A percentile compares a stretch with the other conserved stretches of the same genome.
These are phyloP conservation scores for Suillus clintonianus DNA, from an alignment of 768 basidiomycete genomes.

Conservation along the genomic window DNA sequence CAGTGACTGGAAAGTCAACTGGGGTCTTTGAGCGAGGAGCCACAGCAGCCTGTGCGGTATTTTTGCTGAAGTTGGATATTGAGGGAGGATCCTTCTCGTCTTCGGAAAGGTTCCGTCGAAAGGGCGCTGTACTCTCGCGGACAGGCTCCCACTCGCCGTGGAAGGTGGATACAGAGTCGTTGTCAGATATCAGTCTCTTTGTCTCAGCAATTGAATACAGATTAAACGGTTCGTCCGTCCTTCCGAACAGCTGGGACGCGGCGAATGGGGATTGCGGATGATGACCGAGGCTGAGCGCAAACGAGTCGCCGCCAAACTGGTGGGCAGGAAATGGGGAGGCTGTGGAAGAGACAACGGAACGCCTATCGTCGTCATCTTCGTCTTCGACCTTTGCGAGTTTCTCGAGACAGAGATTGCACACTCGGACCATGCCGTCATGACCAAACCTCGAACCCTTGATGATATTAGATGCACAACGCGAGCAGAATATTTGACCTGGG, in stretches of 20 bases:
- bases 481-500: conserved; percentile 95
- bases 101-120: conserved; percentile 71
- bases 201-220: conserved; percentile 83
- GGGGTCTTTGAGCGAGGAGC: conserved; percentile 50
- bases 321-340: conserved; percentile 76
- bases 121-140: conserved; percentile 66
- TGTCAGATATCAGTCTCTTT: conserved; percentile 51
- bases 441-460: conserved; percentile 94
- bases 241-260: conserved; percentile 80
- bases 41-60: conserved; percentile 23
- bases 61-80: conserved; percentile 40
- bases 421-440: conserved; percentile 91
- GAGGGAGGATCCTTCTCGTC: conserved; percentile 67
- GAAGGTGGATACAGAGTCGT: conserved; percentile 53
- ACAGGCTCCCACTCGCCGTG: conserved; percentile 52
- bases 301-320: conserved; percentile 59
- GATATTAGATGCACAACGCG: conserved; percentile 93
- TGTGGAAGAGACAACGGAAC: conserved; percentile 74
- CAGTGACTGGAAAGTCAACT: conserved; percentile 57
- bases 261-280: conserved; percentile 87
- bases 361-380: conserved; percentile 87
- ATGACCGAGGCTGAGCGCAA: conserved; percentile 37
- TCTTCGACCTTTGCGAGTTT: conserved; percentile 86
- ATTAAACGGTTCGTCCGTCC: conserved; percentile 76
- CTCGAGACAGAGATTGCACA: conserved; percentile 94